Conservation (phyloP, 495 filamentous ascomycete species). For the Tuber brumale region DNA sequence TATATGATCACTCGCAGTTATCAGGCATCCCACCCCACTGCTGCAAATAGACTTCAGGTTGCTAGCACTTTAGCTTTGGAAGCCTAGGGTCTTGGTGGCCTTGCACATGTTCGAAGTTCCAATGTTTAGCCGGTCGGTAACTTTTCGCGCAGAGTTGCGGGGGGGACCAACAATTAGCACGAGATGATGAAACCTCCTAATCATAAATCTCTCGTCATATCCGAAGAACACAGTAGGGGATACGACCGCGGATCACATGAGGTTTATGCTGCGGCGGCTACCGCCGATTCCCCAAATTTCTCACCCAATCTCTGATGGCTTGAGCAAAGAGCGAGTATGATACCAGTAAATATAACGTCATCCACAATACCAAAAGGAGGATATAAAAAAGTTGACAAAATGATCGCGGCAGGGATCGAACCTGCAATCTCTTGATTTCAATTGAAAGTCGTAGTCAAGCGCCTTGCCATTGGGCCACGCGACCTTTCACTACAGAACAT, state of each 20-base stretch:
- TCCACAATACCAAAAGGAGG: neutral
- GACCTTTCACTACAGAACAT: constrained; percentile 9
- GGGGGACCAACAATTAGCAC: neutral
- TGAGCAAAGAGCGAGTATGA: neutral
- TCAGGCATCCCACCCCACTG: neutral
- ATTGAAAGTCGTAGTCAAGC: constrained; percentile 56
- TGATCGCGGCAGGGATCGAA: constrained; percentile 40
- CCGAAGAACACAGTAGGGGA: neutral
- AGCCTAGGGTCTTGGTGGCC: neutral
- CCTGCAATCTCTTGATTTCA: constrained; percentile 38
- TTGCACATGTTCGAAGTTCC: neutral
- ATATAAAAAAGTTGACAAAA: neutral
- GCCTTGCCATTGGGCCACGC: constrained; percentile 63
- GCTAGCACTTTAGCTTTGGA: neutral
- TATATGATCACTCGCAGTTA: neutral
- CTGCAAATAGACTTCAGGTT: neutral
- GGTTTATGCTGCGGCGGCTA: neutral
- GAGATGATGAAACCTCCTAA: neutral
- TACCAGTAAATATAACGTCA: neutral
- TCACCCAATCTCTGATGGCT: neutral
- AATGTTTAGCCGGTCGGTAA: neutral
- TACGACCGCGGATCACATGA: neutral
- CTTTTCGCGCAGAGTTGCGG: neutral
- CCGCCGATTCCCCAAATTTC: neutral
- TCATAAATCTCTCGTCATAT: neutral